phyloP scores from a whole-genome alignment of 768 basidiomycete species.

The Lactifluus pinguis region DNA sequence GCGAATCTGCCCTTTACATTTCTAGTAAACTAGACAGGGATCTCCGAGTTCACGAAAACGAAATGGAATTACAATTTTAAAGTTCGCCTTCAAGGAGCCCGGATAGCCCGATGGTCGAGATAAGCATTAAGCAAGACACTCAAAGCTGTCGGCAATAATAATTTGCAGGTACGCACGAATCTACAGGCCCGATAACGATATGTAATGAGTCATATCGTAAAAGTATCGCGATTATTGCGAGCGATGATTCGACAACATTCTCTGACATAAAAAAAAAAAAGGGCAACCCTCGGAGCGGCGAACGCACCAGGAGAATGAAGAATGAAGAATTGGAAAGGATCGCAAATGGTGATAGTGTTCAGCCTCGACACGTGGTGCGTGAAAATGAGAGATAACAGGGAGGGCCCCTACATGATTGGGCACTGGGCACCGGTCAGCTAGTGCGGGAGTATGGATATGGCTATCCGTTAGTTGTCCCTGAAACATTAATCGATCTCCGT shows the following conservation, averaged over 20 bases:
- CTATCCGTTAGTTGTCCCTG: neutral
- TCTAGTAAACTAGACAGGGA: neutral
- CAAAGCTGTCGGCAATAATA: neutral
- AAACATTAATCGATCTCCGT: constrained; percentile 5
- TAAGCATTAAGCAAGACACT: neutral
- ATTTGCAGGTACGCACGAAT: neutral
- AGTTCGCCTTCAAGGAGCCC: neutral
- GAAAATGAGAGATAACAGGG: neutral
- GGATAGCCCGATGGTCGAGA: constrained; percentile 7
- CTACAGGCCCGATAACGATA: neutral
- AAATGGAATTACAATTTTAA: constrained; percentile 6
- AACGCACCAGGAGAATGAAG: neutral
- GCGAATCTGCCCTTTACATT: neutral
- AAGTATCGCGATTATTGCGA: neutral
- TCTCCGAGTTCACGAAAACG: neutral
- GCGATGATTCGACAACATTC: neutral
- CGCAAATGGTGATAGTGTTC: neutral
- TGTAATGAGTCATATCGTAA: neutral
- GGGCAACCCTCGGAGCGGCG: neutral
- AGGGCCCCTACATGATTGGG: neutral
- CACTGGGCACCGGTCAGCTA: neutral
- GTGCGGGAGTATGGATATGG: neutral
- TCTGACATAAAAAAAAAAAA: neutral
- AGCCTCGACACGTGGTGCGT: neutral
- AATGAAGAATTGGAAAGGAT: no score